Conservation (phyloP, 176 grass and related monocot species). For the Carex scoparia region DNA sequence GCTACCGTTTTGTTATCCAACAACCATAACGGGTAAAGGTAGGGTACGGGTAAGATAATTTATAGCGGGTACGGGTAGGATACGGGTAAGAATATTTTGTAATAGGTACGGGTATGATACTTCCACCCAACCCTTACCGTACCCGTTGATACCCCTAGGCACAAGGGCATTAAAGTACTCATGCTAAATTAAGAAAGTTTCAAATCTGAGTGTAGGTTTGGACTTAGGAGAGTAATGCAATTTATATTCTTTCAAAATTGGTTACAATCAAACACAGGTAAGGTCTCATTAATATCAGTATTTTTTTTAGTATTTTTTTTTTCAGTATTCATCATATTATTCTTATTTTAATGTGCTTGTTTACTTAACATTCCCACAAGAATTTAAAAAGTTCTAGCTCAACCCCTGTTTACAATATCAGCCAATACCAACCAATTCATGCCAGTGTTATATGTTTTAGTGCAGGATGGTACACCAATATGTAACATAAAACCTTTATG, state of each 20-base stretch:
- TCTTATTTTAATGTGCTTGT: background rate
- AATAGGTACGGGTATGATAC: too few species aligned
- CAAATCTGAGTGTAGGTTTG: too few species aligned
- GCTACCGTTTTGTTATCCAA: too few species aligned
- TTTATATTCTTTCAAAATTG: background rate
- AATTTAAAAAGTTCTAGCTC: background rate
- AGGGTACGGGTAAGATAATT: too few species aligned
- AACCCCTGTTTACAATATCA: background rate
- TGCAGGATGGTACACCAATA: background rate
- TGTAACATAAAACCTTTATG: background rate
- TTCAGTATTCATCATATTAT: background rate
- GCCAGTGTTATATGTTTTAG: background rate
- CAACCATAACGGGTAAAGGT: too few species aligned
- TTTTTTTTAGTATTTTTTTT: background rate
- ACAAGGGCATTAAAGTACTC: too few species aligned
- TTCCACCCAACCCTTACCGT: too few species aligned
- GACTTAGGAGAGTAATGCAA: background rate
- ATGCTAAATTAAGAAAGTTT: too few species aligned
- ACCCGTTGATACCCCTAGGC: too few species aligned
- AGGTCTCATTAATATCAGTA: background rate
- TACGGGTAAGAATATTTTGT: too few species aligned
- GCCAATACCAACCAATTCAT: background rate
- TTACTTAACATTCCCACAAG: background rate
- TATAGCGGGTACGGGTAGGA: too few species aligned
- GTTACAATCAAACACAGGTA: background rate